Evolutionary conservation across 805 yeast genomes (phyloP).

Genomic region (Candida schatavii): DNA sequence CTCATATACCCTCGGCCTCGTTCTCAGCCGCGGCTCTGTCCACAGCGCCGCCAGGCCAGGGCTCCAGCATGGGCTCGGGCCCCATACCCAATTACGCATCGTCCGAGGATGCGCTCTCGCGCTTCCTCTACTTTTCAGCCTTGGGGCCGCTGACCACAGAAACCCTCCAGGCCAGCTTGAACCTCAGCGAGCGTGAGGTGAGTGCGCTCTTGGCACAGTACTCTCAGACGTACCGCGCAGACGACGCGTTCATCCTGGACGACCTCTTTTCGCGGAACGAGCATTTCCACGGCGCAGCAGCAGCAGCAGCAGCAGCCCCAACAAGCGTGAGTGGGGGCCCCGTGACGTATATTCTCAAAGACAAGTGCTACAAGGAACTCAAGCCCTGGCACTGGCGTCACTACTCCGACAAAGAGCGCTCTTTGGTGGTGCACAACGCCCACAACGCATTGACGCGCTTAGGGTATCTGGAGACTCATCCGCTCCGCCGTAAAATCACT

Average conservation of each 20-base stretch:
- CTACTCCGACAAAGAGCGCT: conserved; percentile 30
- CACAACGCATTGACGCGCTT: conserved; percentile 38
- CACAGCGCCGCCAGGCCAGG: neutral
- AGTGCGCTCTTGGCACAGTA: conserved; percentile 20
- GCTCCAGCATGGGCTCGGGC: too few relatives aligned
- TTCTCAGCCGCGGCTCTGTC: neutral
- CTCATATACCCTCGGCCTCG: neutral
- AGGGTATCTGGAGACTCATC: conserved; percentile 44
- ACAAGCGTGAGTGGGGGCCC: neutral
- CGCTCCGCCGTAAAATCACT: conserved; percentile 33
- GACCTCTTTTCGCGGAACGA: conserved; percentile 25
- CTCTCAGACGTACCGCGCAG: conserved; percentile 30
- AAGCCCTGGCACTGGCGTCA: conserved; percentile 36
- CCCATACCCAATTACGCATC: too few relatives aligned
- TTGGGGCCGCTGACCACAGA: conserved; percentile 43
- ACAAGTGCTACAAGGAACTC: conserved; percentile 39
- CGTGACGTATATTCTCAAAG: conserved; percentile 30
- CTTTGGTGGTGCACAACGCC: conserved; percentile 29
- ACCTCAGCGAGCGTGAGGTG: conserved; percentile 11
- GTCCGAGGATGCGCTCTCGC: conserved; percentile 10
- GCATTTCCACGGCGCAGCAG: conserved; percentile 10
- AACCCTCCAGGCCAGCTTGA: conserved; percentile 21
- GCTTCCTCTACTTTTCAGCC: conserved; percentile 45
- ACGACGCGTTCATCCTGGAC: conserved; percentile 28
- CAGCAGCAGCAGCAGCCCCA: neutral